These are phyloP conservation scores for Eucalyptus regnans DNA, from an alignment of 345 rosid species.

Conservation along the genomic window DNA sequence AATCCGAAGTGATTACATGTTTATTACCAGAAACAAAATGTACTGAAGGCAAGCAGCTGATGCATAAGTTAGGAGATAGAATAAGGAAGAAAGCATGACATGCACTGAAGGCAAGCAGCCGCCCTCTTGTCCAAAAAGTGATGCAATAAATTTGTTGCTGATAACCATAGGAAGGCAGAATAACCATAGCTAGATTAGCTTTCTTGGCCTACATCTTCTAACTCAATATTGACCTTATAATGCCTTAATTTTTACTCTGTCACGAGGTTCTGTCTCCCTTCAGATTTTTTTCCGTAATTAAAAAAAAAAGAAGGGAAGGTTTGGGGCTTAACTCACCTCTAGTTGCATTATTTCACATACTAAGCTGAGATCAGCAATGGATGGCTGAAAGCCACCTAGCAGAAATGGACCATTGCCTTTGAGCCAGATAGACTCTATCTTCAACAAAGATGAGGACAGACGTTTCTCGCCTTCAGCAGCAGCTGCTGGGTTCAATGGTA, in stretches of 20 bases:
- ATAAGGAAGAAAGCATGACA: neutral
- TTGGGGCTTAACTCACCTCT: neutral
- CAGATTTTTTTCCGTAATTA: neutral
- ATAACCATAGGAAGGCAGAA: neutral
- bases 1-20: neutral
- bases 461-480: slow-evolving; percentile 59
- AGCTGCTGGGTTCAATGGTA: slow-evolving; percentile 33
- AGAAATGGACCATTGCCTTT: slow-evolving; percentile 54
- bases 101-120: neutral
- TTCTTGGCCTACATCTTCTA: neutral
- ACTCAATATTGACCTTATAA: neutral
- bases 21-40: neutral
- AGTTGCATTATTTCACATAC: slow-evolving; percentile 52
- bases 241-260: neutral
- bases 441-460: slow-evolving; percentile 36
- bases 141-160: neutral
- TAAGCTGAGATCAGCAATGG: slow-evolving; percentile 82
- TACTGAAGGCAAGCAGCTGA: neutral
- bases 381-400: slow-evolving; percentile 66
- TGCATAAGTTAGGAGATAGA: neutral
- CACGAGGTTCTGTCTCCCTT: neutral
- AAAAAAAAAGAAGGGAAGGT: too few relatives aligned
- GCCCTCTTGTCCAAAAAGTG: neutral
- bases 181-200: neutral
- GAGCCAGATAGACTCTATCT: slow-evolving; percentile 74